Evolutionary conservation across 1,139 yeast genomes (phyloP).

Genomic region (Kluyveromyces sp.): DNA sequence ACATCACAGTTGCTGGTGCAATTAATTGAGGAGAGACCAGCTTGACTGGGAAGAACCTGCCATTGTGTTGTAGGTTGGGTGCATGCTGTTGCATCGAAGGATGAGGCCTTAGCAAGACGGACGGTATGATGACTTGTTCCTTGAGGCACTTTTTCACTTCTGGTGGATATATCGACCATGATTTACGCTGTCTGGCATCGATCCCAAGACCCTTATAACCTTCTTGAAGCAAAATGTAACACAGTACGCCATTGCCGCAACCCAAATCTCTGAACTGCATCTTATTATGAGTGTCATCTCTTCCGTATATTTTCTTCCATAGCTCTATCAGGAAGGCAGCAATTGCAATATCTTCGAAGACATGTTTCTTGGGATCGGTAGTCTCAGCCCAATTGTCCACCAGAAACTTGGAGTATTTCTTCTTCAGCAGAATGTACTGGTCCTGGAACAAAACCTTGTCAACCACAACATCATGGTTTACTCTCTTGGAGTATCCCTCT

Average conservation of each 20-base stretch:
- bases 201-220: constrained; percentile 81
- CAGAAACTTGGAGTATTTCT: constrained; percentile 66
- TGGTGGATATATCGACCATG: constrained; percentile 72
- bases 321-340: constrained; percentile 91
- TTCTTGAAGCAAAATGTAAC: constrained; percentile 65
- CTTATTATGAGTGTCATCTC: constrained; percentile 32
- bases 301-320: constrained; percentile 57
- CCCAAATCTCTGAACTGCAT: constrained; percentile 85
- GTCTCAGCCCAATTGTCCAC: constrained; percentile 88
- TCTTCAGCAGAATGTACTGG: constrained; percentile 71
- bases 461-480: constrained; percentile 80
- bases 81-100: constrained; percentile 49
- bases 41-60: constrained; percentile 52
- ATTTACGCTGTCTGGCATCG: constrained; percentile 84
- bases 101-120: constrained; percentile 59
- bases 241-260: constrained; percentile 90
- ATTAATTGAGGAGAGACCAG: constrained; percentile 31
- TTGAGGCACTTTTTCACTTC: constrained; percentile 49
- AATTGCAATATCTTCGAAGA: constrained; percentile 91
- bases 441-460: constrained; percentile 79
- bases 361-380: constrained; percentile 93
- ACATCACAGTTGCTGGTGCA: constrained; percentile 31
- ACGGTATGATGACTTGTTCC: constrained; percentile 79
- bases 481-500: constrained; percentile 82
- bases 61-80: constrained; percentile 53